phyloP scores from a whole-genome alignment of 352 stramenopile genomes.

The Peronospora farinosa region DNA sequence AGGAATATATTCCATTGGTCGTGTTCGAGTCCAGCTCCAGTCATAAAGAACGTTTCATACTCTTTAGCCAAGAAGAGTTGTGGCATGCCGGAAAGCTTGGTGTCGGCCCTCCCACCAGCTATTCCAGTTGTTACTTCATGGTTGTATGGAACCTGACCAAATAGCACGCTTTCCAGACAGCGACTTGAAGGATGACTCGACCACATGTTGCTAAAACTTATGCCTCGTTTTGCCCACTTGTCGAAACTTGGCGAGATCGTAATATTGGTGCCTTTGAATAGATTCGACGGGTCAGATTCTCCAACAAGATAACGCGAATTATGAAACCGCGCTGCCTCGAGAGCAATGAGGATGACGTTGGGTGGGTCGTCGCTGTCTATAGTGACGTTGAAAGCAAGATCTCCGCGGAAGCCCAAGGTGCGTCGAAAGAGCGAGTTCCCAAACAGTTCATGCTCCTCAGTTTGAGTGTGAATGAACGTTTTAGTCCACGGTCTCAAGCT shows the following conservation, averaged over 20 bases:
- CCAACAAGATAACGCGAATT: constrained; percentile 41
- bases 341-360: constrained; percentile 36
- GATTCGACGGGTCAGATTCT: constrained; percentile 28
- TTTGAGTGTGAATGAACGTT: background rate
- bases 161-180: constrained; percentile 39
- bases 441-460: no score
- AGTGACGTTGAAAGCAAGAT: constrained; percentile 23
- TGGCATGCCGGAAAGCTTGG: constrained; percentile 30
- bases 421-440: constrained; percentile 4
- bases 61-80: constrained; percentile 40
- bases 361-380: constrained; percentile 27
- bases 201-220: constrained; percentile 46
- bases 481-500: background rate
- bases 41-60: constrained; percentile 38
- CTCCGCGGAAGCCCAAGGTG: constrained; percentile 9
- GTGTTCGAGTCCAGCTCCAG: constrained; percentile 27
- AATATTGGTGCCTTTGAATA: constrained; percentile 16
- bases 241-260: constrained; percentile 40
- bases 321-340: constrained; percentile 45
- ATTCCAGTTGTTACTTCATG: constrained; percentile 23
- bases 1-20: constrained; percentile 41
- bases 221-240: constrained; percentile 32
- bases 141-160: constrained; percentile 38
- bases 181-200: constrained; percentile 44
- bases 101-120: constrained; percentile 9